Percentiles rank a stretch among this genome's conserved stretches.
Evolutionary conservation across 345 rosid genomes (phyloP).

Genomic region (Sisymbrium altissimum): DNA sequence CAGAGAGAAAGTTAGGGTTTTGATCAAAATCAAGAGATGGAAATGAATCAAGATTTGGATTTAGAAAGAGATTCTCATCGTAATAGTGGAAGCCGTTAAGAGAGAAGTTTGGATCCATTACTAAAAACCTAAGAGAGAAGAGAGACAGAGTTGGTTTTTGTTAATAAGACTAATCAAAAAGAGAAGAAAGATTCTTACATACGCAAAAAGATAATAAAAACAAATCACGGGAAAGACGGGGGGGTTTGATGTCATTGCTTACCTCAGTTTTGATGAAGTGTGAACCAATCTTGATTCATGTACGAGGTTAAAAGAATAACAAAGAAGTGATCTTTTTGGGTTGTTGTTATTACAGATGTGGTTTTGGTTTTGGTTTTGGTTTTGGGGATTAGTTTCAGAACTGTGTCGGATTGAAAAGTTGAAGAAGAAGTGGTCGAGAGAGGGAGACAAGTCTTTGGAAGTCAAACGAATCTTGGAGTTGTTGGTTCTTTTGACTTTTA

Average conservation of each 20-base stretch:
- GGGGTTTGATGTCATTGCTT: conserved; percentile 18
- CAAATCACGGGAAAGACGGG: conserved; percentile 1
- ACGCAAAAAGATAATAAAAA: not conserved
- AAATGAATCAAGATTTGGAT: not conserved
- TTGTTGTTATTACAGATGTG: conserved; percentile 6
- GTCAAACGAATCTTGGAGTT: not conserved
- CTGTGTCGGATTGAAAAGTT: not conserved
- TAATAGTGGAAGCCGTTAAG: not conserved
- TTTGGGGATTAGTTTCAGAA: not conserved
- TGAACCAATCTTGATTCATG: not conserved
- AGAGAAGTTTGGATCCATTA: conserved; percentile 26
- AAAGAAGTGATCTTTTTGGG: not conserved
- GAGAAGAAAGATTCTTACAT: not conserved
- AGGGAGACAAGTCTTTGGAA: not conserved
- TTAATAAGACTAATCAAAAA: not conserved
- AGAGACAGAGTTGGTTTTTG: too few relatives aligned
- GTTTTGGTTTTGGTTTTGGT: too few relatives aligned
- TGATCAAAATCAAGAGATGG: conserved; percentile 7
- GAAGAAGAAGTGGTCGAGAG: not conserved
- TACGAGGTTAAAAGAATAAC: not conserved
- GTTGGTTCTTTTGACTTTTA: not conserved
- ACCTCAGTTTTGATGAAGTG: conserved; percentile 21
- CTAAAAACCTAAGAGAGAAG: too few relatives aligned
- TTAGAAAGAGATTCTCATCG: conserved; percentile 3
- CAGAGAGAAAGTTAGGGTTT: conserved; percentile 10